Conservation (phyloP, 2,329 filamentous ascomycete genomes). For the Ophiostoma ips region DNA sequence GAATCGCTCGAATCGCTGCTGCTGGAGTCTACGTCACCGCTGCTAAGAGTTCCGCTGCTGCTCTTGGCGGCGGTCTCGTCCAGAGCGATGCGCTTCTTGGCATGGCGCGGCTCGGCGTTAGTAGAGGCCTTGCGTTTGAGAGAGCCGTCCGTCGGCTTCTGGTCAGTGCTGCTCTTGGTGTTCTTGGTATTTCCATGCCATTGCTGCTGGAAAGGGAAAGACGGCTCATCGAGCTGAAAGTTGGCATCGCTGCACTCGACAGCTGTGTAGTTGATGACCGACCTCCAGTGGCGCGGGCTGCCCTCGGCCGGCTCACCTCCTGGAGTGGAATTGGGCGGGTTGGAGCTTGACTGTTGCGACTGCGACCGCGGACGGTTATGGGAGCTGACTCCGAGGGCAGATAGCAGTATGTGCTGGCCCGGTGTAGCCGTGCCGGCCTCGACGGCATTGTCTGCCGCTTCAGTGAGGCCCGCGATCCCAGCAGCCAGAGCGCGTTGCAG, state of each 20-base stretch:
- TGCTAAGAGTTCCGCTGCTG: neutral
- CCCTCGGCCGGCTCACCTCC: neutral
- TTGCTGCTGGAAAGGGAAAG: constrained; percentile 78
- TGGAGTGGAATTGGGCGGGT: neutral
- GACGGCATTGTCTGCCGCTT: neutral
- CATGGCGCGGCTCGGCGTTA: neutral
- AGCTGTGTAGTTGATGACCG: constrained; percentile 59
- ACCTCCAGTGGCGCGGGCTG: constrained; percentile 48
- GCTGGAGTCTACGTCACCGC: neutral
- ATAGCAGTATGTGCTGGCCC: no score
- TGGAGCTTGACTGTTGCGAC: neutral
- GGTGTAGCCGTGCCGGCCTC: no score
- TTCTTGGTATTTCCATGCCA: constrained; percentile 65
- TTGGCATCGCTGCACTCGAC: constrained; percentile 71
- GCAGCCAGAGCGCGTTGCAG: neutral
- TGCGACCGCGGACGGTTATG: neutral
- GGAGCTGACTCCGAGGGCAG: no score
- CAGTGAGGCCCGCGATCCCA: neutral
- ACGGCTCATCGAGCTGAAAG: constrained; percentile 57
- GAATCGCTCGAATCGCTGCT: neutral
- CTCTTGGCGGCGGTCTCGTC: neutral
- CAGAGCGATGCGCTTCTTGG: constrained; percentile 2
- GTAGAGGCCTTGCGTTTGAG: neutral
- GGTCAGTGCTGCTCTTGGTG: neutral
- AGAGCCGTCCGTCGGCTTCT: no score